Percentiles rank a stretch among this genome's conserved stretches.
phyloP scores from a whole-genome alignment of 108 stramenopile genomes.

The Mediolabrus comicus region DNA sequence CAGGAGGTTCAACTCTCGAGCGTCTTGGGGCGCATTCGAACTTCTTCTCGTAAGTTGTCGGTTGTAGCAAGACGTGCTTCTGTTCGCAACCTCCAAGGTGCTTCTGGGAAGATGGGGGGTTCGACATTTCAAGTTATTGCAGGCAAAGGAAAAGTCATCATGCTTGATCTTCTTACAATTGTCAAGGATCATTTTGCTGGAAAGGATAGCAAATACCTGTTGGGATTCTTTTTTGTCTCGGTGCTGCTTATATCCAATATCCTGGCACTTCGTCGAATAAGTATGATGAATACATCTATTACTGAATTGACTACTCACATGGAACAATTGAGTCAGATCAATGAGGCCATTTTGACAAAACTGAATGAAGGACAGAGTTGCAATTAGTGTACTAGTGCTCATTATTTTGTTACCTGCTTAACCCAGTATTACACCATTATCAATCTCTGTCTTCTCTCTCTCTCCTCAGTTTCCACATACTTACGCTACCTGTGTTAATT shows the following conservation, averaged over 20 bases:
- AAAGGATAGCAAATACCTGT: background rate
- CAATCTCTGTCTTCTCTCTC: too few relatives aligned
- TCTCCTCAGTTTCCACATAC: too few relatives aligned
- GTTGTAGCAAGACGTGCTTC: constrained; percentile 3
- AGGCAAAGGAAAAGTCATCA: background rate
- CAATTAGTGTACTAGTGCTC: too few relatives aligned
- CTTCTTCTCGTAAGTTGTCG: constrained; percentile 15
- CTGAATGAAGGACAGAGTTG: too few relatives aligned
- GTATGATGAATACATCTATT: background rate
- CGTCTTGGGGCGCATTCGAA: constrained; percentile 17
- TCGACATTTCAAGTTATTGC: background rate
- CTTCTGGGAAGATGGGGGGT: background rate
- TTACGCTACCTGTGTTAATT: too few relatives aligned
- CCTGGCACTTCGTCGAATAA: background rate
- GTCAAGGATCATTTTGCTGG: background rate
- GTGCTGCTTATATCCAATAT: background rate
- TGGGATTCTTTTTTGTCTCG: background rate
- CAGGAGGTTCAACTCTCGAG: constrained; percentile 10
- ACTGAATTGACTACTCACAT: background rate
- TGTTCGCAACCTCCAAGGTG: background rate
- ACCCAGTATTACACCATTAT: too few relatives aligned
- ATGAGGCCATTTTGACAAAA: background rate
- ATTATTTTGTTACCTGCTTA: too few relatives aligned
- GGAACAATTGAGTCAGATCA: background rate
- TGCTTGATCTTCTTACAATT: background rate